Evolutionary conservation across 2,329 filamentous ascomycete genomes (phyloP).

Genomic region (Scedosporium aurantiacum): DNA sequence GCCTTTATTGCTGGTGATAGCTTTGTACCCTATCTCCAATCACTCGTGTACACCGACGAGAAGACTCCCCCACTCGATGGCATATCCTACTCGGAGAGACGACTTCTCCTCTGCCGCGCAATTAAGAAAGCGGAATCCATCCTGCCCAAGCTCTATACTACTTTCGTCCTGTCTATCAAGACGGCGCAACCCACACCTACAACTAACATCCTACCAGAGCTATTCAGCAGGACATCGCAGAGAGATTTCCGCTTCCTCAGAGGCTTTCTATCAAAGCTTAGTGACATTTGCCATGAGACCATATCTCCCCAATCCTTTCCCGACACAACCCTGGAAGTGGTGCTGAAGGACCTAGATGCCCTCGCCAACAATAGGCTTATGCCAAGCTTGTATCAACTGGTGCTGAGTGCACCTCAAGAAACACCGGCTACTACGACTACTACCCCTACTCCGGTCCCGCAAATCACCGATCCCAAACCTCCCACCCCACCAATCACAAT

Average conservation of each 20-base stretch:
- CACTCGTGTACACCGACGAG: neutral
- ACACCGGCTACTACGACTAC: neutral
- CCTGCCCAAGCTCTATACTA: neutral
- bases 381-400: neutral
- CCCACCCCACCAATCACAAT: neutral
- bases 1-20: neutral
- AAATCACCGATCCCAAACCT: neutral
- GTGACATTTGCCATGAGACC: neutral
- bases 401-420: neutral
- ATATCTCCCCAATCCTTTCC: neutral
- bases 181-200: neutral
- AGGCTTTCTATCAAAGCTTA: neutral
- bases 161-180: neutral
- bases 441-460: too few relatives aligned
- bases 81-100: neutral
- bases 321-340: neutral
- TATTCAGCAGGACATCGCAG: neutral
- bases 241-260: neutral
- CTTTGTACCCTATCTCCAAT: neutral
- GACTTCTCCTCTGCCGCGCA: neutral
- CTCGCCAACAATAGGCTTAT: neutral
- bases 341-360: slow-evolving; percentile 1
- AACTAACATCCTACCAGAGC: neutral
- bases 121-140: neutral
- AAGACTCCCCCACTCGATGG: neutral